Conservation (phyloP, 306 rosid species). For the Cyamopsis tetragonoloba region DNA sequence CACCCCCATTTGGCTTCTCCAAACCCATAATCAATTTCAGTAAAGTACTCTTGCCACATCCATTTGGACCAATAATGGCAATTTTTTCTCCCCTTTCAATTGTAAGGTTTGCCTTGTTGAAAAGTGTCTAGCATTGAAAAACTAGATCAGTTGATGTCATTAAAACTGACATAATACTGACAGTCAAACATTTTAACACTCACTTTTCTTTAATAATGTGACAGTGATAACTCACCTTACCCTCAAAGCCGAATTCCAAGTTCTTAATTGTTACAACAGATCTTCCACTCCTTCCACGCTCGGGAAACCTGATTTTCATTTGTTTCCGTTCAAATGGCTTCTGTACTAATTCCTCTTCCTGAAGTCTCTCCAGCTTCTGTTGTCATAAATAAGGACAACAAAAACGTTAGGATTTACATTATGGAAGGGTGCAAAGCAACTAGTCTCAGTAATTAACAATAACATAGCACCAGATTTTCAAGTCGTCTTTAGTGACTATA, state of each 20-base stretch:
- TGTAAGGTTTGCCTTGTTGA: constrained; percentile 77
- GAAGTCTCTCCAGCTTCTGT: constrained; percentile 95
- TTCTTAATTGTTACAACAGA: constrained; percentile 58
- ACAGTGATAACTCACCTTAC: constrained; percentile 50
- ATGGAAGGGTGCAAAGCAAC: constrained; percentile 16
- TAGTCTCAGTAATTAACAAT: constrained; percentile 5
- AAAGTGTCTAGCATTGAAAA: constrained; percentile 57
- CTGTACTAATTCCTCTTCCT: constrained; percentile 79
- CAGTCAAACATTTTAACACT: neutral
- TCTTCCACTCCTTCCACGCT: constrained; percentile 94
- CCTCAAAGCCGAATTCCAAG: constrained; percentile 81
- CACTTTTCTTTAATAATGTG: constrained; percentile 1
- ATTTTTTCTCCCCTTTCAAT: constrained; percentile 94
- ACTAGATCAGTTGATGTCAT: constrained; percentile 24
- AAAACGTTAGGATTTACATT: constrained; percentile 7
- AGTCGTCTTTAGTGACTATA: neutral
- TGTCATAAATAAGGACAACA: constrained; percentile 26
- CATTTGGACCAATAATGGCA: constrained; percentile 96
- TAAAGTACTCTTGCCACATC: constrained; percentile 97
- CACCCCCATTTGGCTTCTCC: constrained; percentile 73
- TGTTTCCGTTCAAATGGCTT: constrained; percentile 93
- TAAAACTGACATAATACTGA: neutral
- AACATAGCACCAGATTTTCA: neutral
- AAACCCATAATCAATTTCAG: constrained; percentile 89
- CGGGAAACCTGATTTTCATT: constrained; percentile 96